These are phyloP conservation scores for Fusarium irregulare DNA, from an alignment of 2,329 filamentous ascomycete genomes.

Conservation along the genomic window DNA sequence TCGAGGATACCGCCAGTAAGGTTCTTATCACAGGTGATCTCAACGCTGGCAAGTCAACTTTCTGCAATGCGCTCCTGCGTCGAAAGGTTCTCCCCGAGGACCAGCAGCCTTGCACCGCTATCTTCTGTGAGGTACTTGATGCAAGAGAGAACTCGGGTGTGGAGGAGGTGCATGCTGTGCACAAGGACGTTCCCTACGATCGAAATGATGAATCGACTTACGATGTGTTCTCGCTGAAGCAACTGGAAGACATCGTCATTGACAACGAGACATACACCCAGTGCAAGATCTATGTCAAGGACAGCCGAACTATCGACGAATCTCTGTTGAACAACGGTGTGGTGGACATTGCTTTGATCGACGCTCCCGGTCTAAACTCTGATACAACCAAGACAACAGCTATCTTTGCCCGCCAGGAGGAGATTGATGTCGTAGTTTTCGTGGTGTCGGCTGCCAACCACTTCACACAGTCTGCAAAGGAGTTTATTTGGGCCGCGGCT, in stretches of 20 bases:
- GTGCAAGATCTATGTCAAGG: conserved; percentile 97
- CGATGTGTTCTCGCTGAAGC: conserved; percentile 80
- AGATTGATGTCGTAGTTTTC: conserved; percentile 98
- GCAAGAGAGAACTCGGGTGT: conserved; percentile 88
- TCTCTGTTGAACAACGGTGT: conserved; percentile 97
- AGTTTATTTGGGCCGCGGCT: conserved; percentile 96
- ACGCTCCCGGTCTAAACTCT: conserved; percentile 93
- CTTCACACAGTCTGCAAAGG: conserved; percentile 96
- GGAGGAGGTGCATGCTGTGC: conserved; percentile 96
- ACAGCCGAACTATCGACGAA: conserved; percentile 88
- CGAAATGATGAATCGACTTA: conserved; percentile 95
- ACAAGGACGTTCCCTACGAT: conserved; percentile 82
- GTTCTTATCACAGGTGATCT: conserved; percentile 95
- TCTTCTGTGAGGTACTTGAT: conserved; percentile 97
- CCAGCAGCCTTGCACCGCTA: conserved; percentile 96
- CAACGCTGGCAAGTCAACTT: conserved; percentile 98
- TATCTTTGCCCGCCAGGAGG: conserved; percentile 95
- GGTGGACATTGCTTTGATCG: conserved; percentile 96
- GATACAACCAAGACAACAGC: conserved; percentile 98
- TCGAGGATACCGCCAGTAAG: conserved; percentile 97
- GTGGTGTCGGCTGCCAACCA: conserved; percentile 98
- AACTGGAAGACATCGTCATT: conserved; percentile 88
- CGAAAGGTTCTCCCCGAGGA: conserved; percentile 95
- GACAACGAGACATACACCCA: conserved; percentile 91
- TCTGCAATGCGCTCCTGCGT: conserved; percentile 95